Evolutionary conservation across 331 rosid genomes (phyloP), one percentile per base, ranked within the genome.

Genomic region (Malus hybrid): DNA sequence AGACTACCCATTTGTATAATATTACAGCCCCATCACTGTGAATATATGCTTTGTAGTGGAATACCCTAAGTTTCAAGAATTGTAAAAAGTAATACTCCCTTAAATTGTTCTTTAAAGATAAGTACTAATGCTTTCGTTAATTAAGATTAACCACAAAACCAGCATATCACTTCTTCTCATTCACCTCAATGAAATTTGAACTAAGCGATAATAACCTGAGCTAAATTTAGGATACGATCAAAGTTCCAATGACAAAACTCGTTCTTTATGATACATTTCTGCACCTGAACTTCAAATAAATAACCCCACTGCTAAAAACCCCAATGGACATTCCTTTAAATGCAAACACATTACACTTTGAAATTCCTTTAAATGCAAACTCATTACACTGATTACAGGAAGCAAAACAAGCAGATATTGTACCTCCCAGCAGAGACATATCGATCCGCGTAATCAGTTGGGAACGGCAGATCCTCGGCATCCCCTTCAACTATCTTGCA

Each of bases 381-480:
- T 9, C 12, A 39, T 39, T 9, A 9, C 12, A 39, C 46, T 39
- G 33, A 75, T 64, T 20, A 75, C 7, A 32, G 19, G 65, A 56
- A 64, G 46, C 60, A 69, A 18, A 31, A 44, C 61, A 29, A 34
- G 54, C 67, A 77, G 57, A 60, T 20, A 54, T 12, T 6, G 79
- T 73, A 91, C 98, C 98, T 91, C 79, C 98, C 98, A 0, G 98
- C 96, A 5, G 97, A 93, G 10, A 90, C 84, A 86, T 93, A 93
- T 93, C 98, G 74, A 83, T 93, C 98, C 0, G 96, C 97, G 83
- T 89, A 91, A 83, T 93, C 98, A 7, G 97, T 90, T 18, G 6
- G 84, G 82, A 93, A 93, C 12, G 97, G 97, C 42, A 91, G 93
- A 75, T 91, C 89, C 73, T 93, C 96, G 0, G 96, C 98, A 73